phyloP scores from a whole-genome alignment of 495 filamentous ascomycete species.

The Sporormia fimetaria region DNA sequence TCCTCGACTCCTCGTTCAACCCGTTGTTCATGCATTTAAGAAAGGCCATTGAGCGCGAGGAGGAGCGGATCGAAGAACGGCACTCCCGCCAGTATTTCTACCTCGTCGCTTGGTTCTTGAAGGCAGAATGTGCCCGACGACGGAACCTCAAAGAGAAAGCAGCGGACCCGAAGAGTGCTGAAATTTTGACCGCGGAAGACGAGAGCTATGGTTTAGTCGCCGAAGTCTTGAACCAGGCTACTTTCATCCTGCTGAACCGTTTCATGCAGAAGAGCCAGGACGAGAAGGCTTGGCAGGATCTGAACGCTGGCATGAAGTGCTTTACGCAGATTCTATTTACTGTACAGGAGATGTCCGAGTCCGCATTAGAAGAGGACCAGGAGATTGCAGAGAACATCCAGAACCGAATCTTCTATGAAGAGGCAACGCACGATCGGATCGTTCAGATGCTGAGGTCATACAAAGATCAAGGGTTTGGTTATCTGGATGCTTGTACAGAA shows the following conservation, averaged over 20 bases:
- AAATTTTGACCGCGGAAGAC: slow-evolving; percentile 41
- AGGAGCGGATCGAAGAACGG: slow-evolving; percentile 56
- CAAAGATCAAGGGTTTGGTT: slow-evolving; percentile 88
- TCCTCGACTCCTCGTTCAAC: slow-evolving; percentile 92
- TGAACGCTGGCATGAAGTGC: slow-evolving; percentile 82
- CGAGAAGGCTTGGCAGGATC: slow-evolving; percentile 72
- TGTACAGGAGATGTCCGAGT: slow-evolving; percentile 85
- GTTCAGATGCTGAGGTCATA: slow-evolving; percentile 67
- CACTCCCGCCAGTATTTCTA: slow-evolving; percentile 85
- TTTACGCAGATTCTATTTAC: slow-evolving; percentile 83
- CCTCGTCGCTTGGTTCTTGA: slow-evolving; percentile 84
- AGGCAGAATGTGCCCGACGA: slow-evolving; percentile 71
- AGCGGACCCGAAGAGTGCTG: slow-evolving; percentile 11
- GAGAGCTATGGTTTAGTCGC: slow-evolving; percentile 80
- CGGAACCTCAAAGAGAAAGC: slow-evolving; percentile 38
- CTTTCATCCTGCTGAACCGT: slow-evolving; percentile 75
- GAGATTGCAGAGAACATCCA: slow-evolving; percentile 98
- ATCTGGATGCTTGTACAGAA: slow-evolving; percentile 85
- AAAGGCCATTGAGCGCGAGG: slow-evolving; percentile 83
- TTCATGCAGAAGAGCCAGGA: slow-evolving; percentile 68
- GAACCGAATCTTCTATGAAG: slow-evolving; percentile 95
- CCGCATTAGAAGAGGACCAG: slow-evolving; percentile 78
- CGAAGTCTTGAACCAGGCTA: slow-evolving; percentile 82
- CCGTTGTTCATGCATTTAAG: slow-evolving; percentile 79
- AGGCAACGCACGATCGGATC: slow-evolving; percentile 80